Conservation (phyloP, 768 basidiomycete genomes). For the Cytidiella melzeri region DNA sequence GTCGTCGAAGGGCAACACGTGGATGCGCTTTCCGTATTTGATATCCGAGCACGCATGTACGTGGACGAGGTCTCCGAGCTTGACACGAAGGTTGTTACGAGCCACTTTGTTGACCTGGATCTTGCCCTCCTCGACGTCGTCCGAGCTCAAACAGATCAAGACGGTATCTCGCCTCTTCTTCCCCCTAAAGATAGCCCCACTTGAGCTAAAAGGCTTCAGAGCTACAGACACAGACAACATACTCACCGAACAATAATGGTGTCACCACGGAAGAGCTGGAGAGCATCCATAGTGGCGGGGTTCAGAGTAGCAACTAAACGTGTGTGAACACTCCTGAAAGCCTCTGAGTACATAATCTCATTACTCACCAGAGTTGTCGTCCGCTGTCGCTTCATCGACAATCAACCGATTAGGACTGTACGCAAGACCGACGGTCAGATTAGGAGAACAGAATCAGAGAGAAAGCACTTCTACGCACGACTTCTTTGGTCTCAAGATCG, state of each 20-base stretch:
- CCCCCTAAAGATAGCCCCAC: constrained; percentile 47
- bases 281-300: constrained; percentile 92
- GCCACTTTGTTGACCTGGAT: constrained; percentile 99
- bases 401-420: constrained; percentile 92
- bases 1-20: constrained; percentile 96
- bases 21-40: constrained; percentile 98
- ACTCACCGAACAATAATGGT: constrained; percentile 87
- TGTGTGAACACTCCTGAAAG: constrained; percentile 5
- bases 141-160: constrained; percentile 91
- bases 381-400: constrained; percentile 88
- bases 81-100: constrained; percentile 97
- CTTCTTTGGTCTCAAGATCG: constrained; percentile 96
- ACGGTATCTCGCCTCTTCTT: constrained; percentile 98
- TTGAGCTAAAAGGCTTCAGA: background rate
- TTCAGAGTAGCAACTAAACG: constrained; percentile 82
- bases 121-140: constrained; percentile 96
- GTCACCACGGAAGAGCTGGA: constrained; percentile 94
- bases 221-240: too few relatives aligned
- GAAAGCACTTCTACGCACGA: constrained; percentile 59
- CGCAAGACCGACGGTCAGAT: constrained; percentile 14
- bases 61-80: constrained; percentile 93
- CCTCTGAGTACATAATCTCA: background rate
- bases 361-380: constrained; percentile 88
- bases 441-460: too few relatives aligned
- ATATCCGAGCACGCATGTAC: constrained; percentile 96